A percentile compares a stretch with the other conserved stretches of the same genome.
Evolutionary conservation across 805 yeast species (phyloP).

Genomic region (Teunomyces tritomae): DNA sequence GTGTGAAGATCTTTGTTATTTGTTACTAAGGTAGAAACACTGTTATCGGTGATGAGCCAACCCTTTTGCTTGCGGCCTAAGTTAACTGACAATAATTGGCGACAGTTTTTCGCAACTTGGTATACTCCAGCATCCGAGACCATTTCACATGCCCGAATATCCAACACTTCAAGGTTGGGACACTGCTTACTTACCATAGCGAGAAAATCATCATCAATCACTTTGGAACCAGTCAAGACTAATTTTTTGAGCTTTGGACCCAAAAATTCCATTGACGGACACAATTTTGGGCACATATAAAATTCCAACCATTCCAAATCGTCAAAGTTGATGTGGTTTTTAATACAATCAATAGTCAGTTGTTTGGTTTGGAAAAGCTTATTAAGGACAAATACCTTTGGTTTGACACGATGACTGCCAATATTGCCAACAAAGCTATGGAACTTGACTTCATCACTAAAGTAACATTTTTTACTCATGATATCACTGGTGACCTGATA

Average conservation of each 20-base stretch:
- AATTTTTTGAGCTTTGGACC: constrained; percentile 38
- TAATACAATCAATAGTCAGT: constrained; percentile 48
- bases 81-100: constrained; percentile 56
- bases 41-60: constrained; percentile 64
- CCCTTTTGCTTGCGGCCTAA: constrained; percentile 77
- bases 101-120: constrained; percentile 62
- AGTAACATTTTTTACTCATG: constrained; percentile 54
- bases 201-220: constrained; percentile 59
- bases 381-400: constrained; percentile 59
- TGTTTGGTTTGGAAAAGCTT: constrained; percentile 59
- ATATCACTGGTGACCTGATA: constrained; percentile 51
- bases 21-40: constrained; percentile 55
- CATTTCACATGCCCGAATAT: constrained; percentile 78
- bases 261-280: constrained; percentile 45
- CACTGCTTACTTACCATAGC: constrained; percentile 50
- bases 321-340: constrained; percentile 41
- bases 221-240: constrained; percentile 69
- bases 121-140: constrained; percentile 75
- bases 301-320: constrained; percentile 69
- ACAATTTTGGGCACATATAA: constrained; percentile 73
- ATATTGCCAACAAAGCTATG: constrained; percentile 24
- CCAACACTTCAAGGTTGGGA: constrained; percentile 61
- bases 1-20: constrained; percentile 58
- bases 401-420: constrained; percentile 15
- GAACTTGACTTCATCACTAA: constrained; percentile 49